Evolutionary conservation across 257 asterid genomes (phyloP).

Genomic region (Solanum gandarillasii): DNA sequence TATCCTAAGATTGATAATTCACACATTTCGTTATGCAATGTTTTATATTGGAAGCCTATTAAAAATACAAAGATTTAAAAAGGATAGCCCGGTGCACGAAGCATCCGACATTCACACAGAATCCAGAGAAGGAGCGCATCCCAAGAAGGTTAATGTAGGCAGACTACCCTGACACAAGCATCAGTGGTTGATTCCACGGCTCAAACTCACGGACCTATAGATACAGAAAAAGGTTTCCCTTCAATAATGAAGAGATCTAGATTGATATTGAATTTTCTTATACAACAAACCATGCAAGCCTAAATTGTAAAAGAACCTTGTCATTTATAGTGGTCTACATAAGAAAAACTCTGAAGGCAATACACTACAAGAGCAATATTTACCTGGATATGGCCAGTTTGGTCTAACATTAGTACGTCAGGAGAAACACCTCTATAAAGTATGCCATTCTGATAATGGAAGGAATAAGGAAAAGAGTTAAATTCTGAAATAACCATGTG

Average conservation of each 20-base stretch:
- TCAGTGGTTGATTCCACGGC: neutral
- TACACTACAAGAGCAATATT: neutral
- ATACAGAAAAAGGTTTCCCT: neutral
- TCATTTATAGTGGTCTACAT: neutral
- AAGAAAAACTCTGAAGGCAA: neutral
- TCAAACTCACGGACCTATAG: neutral
- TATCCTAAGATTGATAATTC: neutral
- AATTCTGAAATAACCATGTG: neutral
- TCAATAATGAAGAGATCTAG: neutral
- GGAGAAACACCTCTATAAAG: slow-evolving; percentile 86
- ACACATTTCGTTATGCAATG: neutral
- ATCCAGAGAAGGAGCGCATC: neutral
- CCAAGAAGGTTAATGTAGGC: neutral
- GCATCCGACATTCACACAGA: neutral
- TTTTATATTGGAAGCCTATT: neutral
- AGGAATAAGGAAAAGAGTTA: slow-evolving; percentile 1
- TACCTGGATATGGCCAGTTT: slow-evolving; percentile 77
- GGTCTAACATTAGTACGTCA: slow-evolving; percentile 65
- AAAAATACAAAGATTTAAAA: neutral
- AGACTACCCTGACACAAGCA: neutral
- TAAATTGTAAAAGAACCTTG: neutral
- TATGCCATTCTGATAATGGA: slow-evolving; percentile 46
- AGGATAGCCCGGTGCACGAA: neutral
- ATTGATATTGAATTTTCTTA: neutral
- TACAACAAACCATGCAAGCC: neutral